A percentile compares a stretch with the other conserved stretches of the same genome.
Conservation (phyloP, 2,329 filamentous ascomycete species). For the Bipolaris gigantea region DNA sequence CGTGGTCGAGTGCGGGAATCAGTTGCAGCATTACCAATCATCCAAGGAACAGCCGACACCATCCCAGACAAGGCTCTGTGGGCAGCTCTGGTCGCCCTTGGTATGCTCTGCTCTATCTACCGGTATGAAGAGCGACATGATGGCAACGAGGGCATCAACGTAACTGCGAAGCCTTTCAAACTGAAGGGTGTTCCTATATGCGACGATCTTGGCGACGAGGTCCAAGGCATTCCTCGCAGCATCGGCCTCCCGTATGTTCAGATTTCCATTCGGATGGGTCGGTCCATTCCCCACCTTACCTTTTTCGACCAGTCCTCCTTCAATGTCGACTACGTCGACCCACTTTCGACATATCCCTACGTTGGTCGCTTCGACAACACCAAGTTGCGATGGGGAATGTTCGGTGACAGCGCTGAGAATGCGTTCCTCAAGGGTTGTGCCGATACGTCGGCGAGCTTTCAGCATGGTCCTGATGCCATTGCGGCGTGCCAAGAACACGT, state of each 20-base stretch:
- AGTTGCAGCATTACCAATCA: constrained; percentile 52
- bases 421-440: constrained; percentile 32
- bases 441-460: constrained; percentile 31
- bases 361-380: constrained; percentile 34
- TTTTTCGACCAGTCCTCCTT: constrained; percentile 60
- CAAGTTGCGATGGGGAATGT: constrained; percentile 28
- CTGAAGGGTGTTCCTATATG: constrained; percentile 52
- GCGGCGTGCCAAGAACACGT: constrained; percentile 32
- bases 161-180: constrained; percentile 37
- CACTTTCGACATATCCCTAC: constrained; percentile 55
- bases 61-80: constrained; percentile 58
- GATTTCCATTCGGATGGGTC: constrained; percentile 57
- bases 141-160: constrained; percentile 55
- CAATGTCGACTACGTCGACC: constrained; percentile 56
- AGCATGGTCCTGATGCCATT: constrained; percentile 31
- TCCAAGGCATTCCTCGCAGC: constrained; percentile 53
- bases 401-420: constrained; percentile 29
- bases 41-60: constrained; percentile 54
- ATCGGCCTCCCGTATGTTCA: constrained; percentile 58
- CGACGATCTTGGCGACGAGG: constrained; percentile 56
- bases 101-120: constrained; percentile 59
- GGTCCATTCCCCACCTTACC: constrained; percentile 57
- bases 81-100: constrained; percentile 57
- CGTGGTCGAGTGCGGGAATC: constrained; percentile 56
- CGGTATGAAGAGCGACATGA: constrained; percentile 58